phyloP scores from a whole-genome alignment of 73 alveolate genomes.

The Uronychia binucleata region DNA sequence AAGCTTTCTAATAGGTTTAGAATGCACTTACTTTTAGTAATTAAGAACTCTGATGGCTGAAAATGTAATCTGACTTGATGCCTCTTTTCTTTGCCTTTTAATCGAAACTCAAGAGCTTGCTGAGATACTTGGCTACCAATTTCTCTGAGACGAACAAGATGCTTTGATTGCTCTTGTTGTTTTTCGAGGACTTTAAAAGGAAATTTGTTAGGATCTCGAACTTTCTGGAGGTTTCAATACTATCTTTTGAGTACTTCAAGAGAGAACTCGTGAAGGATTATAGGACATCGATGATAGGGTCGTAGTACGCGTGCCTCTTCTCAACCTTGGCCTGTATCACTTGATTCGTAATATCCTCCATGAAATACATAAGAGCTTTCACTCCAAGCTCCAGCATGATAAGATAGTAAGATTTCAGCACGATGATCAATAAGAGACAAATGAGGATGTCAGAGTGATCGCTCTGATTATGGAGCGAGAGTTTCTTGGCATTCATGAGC shows the following conservation, averaged over 20 bases:
- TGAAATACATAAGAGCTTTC: background rate
- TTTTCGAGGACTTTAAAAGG: background rate
- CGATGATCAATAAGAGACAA: background rate
- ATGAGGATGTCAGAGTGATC: background rate
- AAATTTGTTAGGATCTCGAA: background rate
- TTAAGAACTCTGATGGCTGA: no score
- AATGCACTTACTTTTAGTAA: no score
- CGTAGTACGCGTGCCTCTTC: background rate
- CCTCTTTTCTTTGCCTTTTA: no score
- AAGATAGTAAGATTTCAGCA: background rate
- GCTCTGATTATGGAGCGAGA: no score
- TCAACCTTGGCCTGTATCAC: background rate
- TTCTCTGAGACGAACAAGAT: background rate
- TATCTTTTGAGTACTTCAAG: background rate
- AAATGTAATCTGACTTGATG: no score
- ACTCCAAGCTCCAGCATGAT: background rate
- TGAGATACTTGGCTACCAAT: background rate
- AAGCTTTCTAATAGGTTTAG: slow-evolving; percentile 23
- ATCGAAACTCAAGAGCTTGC: no score
- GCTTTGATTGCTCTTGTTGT: background rate
- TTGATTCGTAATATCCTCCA: background rate
- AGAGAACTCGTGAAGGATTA: no score
- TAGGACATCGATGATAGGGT: no score
- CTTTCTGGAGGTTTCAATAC: background rate
- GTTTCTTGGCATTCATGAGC: no score